A percentile compares a stretch with the other conserved stretches of the same genome.
phyloP scores from a whole-genome alignment of 2,329 filamentous ascomycete genomes.

The Trichoderma endophyticum region DNA sequence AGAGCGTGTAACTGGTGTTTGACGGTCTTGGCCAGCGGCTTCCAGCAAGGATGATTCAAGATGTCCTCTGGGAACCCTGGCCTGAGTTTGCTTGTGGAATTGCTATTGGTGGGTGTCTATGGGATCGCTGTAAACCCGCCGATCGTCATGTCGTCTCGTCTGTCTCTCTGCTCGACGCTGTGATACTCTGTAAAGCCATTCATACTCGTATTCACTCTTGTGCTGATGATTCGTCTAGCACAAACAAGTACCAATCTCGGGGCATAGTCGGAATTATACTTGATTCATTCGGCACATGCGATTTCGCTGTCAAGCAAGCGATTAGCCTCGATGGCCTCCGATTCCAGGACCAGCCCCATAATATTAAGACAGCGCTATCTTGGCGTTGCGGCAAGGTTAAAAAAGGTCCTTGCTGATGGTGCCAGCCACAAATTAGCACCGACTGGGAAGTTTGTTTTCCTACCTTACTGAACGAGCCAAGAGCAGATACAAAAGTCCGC shows the following conservation, averaged over 20 bases:
- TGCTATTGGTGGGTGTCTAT: background rate
- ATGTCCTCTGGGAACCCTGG: background rate
- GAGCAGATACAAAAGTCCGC: constrained; percentile 13
- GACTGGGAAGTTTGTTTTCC: background rate
- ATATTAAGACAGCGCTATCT: constrained; percentile 14
- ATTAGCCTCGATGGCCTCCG: background rate
- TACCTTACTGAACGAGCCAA: constrained; percentile 16
- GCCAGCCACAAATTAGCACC: background rate
- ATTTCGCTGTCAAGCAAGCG: background rate
- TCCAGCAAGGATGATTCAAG: background rate
- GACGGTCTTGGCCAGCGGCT: background rate
- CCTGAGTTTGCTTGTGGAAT: background rate
- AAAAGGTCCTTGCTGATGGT: background rate
- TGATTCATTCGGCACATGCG: background rate
- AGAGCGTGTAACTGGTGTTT: background rate
- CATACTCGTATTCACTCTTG: background rate
- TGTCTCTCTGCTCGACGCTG: background rate
- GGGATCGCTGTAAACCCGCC: background rate
- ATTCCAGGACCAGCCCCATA: constrained; percentile 1
- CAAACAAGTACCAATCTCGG: background rate
- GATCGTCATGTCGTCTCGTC: background rate
- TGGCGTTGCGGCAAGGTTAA: constrained; percentile 12
- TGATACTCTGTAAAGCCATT: background rate
- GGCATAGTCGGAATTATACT: background rate
- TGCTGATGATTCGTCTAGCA: background rate